A percentile compares a stretch with the other conserved stretches of the same genome.
These are phyloP conservation scores for Euphorbia celastroides DNA, from an alignment of 441 rosid genomes.

Conservation along the genomic window DNA sequence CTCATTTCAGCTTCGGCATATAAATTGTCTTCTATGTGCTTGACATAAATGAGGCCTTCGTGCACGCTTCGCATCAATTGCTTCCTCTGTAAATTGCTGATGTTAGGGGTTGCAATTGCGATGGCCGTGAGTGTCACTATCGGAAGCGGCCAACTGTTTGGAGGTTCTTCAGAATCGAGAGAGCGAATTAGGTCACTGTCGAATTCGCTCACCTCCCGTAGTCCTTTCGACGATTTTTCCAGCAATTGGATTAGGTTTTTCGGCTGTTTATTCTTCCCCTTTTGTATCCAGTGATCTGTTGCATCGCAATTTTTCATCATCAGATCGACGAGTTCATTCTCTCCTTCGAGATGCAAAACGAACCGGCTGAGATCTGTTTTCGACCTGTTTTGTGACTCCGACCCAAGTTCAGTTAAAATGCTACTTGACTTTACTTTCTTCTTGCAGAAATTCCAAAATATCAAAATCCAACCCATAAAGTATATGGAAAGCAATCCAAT, in stretches of 20 bases:
- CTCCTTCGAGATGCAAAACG: slow-evolving; percentile 85
- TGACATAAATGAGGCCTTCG: slow-evolving; percentile 56
- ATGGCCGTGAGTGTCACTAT: slow-evolving; percentile 68
- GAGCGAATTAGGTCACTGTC: slow-evolving; percentile 42
- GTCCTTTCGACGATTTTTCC: slow-evolving; percentile 48
- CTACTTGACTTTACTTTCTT: slow-evolving; percentile 22
- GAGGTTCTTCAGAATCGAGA: slow-evolving; percentile 49
- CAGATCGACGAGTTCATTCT: slow-evolving; percentile 47
- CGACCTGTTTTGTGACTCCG: slow-evolving; percentile 21
- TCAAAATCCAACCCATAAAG: slow-evolving; percentile 35
- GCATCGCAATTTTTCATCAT: slow-evolving; percentile 59
- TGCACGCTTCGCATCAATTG: slow-evolving; percentile 42
- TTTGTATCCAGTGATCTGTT: slow-evolving; percentile 47
- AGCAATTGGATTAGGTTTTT: slow-evolving; percentile 48
- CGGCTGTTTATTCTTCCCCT: slow-evolving; percentile 57
- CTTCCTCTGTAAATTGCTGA: slow-evolving; percentile 24
- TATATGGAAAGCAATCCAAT: slow-evolving; percentile 48
- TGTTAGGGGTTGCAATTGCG: slow-evolving; percentile 51
- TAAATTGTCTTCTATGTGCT: slow-evolving; percentile 42
- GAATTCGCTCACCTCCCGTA: slow-evolving; percentile 61
- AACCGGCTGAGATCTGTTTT: slow-evolving; percentile 52
- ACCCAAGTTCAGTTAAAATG: slow-evolving; percentile 26
- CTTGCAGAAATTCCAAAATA: slow-evolving; percentile 23
- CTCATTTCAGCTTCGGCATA: slow-evolving; percentile 28
- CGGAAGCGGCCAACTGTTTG: slow-evolving; percentile 73